Conservation (phyloP, 2,329 filamentous ascomycete genomes). For the Sphaerulina vaccinii region DNA sequence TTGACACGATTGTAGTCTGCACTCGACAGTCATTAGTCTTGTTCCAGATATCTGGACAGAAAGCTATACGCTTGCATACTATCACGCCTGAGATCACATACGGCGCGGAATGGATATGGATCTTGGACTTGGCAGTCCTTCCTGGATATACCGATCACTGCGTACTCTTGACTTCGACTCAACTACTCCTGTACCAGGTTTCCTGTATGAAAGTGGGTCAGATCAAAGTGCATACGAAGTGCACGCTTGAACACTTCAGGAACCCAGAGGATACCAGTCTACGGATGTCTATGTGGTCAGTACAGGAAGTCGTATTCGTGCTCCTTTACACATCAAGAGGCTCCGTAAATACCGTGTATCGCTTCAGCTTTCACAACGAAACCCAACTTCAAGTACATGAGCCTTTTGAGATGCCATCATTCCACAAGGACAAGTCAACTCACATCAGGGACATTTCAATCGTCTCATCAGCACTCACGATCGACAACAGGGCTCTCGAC, state of each 20-base stretch:
- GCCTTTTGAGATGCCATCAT: neutral
- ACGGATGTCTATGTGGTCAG: slow-evolving; percentile 34
- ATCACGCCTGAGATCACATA: slow-evolving; percentile 31
- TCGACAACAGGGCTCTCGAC: neutral
- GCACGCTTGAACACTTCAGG: slow-evolving; percentile 56
- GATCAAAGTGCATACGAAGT: slow-evolving; percentile 36
- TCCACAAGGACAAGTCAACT: neutral
- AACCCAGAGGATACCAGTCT: slow-evolving; percentile 55
- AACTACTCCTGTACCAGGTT: slow-evolving; percentile 44
- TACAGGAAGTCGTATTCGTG: slow-evolving; percentile 27
- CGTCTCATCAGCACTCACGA: neutral
- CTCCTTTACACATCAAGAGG: neutral
- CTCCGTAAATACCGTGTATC: neutral
- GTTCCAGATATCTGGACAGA: slow-evolving; percentile 34
- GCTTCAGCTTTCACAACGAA: neutral
- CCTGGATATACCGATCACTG: slow-evolving; percentile 50
- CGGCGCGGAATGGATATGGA: slow-evolving; percentile 54
- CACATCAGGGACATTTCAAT: neutral
- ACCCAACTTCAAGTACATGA: neutral
- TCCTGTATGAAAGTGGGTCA: slow-evolving; percentile 15
- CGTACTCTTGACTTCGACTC: slow-evolving; percentile 59
- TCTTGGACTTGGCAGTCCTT: slow-evolving; percentile 58
- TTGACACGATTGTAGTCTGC: slow-evolving; percentile 54
- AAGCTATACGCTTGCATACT: slow-evolving; percentile 28
- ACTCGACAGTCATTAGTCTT: slow-evolving; percentile 45